These are phyloP conservation scores for Castanea sativa DNA, from an alignment of 306 rosid genomes.

Conservation along the genomic window DNA sequence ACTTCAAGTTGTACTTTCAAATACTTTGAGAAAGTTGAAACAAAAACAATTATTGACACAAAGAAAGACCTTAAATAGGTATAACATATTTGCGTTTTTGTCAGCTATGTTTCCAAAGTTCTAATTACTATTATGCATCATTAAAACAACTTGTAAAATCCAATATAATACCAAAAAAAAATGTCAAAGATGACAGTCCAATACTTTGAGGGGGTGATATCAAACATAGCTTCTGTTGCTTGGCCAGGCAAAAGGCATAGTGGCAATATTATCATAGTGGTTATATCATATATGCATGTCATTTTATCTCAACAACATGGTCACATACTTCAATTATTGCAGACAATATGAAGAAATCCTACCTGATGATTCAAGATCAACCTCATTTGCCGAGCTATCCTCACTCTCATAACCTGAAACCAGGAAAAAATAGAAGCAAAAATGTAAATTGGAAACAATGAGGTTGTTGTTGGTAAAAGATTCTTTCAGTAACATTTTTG, in stretches of 20 bases:
- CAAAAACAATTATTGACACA: no score
- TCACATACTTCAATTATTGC: constrained; percentile 1
- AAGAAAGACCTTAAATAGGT: neutral
- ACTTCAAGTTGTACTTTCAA: neutral
- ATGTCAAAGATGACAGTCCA: neutral
- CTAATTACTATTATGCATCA: neutral
- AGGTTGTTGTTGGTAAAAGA: constrained; percentile 1
- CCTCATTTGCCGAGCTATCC: constrained; percentile 64
- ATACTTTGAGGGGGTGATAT: neutral
- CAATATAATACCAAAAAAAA: neutral
- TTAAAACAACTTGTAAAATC: neutral
- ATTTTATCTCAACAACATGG: neutral
- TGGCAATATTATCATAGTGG: neutral
- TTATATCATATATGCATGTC: neutral
- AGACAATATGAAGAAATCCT: constrained; percentile 19
- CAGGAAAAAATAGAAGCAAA: neutral
- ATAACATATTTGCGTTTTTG: neutral
- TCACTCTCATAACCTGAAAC: constrained; percentile 66
- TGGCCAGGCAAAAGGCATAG: neutral
- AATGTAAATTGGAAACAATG: neutral
- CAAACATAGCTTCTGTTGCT: neutral
- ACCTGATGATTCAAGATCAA: constrained; percentile 57
- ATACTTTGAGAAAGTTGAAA: neutral
- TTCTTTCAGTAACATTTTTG: neutral
- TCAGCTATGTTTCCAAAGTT: no score